Base-by-base conservation (phyloP, 2,329 filamentous ascomycete genomes). In the Aspergillus pseudotamarii region DNA sequence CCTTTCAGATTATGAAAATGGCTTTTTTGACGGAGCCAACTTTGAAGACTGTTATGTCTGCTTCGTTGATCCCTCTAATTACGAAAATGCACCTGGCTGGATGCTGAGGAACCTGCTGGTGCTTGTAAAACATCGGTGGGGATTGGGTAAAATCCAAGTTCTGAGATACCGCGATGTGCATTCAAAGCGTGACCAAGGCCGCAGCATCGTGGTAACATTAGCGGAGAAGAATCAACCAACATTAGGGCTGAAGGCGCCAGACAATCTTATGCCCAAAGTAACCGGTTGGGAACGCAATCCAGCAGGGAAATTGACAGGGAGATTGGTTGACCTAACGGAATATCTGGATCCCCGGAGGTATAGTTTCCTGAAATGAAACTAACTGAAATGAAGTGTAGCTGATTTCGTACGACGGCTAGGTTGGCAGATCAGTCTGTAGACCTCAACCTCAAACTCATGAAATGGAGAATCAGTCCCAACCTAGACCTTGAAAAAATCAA, bases 381-480 rank as follows among this genome's bases (percentile, higher is more conserved):
- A 21, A 38, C 14, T 23, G 10, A 54, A 41, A 32, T 54, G 34
- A 57, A 64, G 38, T 62, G 26, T 57, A 46, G 23, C n/a, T 45
- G n/a, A 34, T 51, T 57, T 14, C 51, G 19, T 53, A 48, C 48
- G 23, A 54, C 53, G 62, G 41, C 48, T 60, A 82, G 82, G 70
- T 83, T 98, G 21, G 95, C 95, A 26, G 94, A 98, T 74, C 93
- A 96, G 75, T 93, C 94, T 0, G 94, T 98, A 11, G 95, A 99
- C 73, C 85, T 99, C 63, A 99, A 99, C 73, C 84, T 98, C 64
- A 98, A 98, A 79, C 85, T 99, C 62, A 99, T 99, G 89, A 99
- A 97, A 80, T 99, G 95, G 95, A 89, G 95, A 45, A 93, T 99
- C 71, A 92, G 93, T 9, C 95, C 95, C 0, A 89, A 89, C 57